Base-by-base conservation (phyloP, 345 rosid species). In the Capsella bursapastoris region DNA sequence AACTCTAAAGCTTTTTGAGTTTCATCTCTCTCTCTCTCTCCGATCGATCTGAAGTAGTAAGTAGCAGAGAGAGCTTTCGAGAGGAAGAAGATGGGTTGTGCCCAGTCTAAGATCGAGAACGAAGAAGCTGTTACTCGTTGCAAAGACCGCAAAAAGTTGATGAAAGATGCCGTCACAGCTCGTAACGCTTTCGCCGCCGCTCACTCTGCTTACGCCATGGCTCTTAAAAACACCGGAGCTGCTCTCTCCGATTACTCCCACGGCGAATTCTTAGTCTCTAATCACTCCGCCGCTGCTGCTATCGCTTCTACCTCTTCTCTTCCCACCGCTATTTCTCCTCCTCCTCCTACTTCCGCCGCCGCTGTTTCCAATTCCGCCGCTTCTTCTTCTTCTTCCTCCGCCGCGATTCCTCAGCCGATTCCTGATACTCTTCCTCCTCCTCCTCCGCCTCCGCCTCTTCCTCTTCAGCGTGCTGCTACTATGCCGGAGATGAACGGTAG, bases 131-230 rank as follows among this genome's bases (percentile, higher is more conserved):
- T 95, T 3, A 5, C 78, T 10, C 89, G 99, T 7, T 95, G 99
- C 84, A 92, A 86, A 80, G 88, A 84, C 0, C 87, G 99, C 16
- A 92, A 87, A 78, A 80, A 52, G 34, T 43, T 72, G 72, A 89
- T 95, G 96, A 92, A 83, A 76, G 90, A 88, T 0, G 97, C 96
- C 3, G 92, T 92, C 37, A 63, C 83, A 0, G 68, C 78, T 12
- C 91, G 99, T 25, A 95, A 95, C 84, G 97, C 98, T 70, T 95
- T 95, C 80, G 97, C 99, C 66, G 96, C 99, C n/a, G 92, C 98
- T 1, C 97, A 95, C 86, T 84, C 87, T 7, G 85, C 93, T 80
- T 90, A 87, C 82, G 82, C 88, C 32, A 82, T 91, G 83, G 76
- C 91, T 44, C 84, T 94, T 13, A 90, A 88, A 78, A 89, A 90